These are phyloP conservation scores for Fusarium luffae DNA, from an alignment of 2,329 filamentous ascomycete genomes.

Conservation along the genomic window DNA sequence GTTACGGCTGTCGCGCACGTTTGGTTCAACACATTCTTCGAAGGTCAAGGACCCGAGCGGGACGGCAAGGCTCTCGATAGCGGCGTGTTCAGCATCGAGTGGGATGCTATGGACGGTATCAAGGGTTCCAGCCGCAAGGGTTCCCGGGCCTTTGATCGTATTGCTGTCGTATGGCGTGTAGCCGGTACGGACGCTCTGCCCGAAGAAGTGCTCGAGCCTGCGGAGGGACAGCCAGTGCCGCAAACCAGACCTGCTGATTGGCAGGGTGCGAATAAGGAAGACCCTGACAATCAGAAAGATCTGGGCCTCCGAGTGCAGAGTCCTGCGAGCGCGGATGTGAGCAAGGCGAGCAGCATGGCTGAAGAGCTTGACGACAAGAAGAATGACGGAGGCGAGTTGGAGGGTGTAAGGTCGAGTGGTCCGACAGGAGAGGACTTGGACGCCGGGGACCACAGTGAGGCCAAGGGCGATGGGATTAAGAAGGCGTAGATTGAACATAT, in stretches of 20 bases:
- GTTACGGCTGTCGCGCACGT: constrained; percentile 93
- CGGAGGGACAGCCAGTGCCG: constrained; percentile 73
- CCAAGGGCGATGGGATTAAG: not conserved
- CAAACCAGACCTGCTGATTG: constrained; percentile 80
- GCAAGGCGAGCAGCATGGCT: constrained; percentile 76
- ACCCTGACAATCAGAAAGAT: constrained; percentile 63
- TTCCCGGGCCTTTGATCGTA: constrained; percentile 79
- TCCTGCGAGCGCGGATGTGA: constrained; percentile 73
- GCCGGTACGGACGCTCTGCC: constrained; percentile 44
- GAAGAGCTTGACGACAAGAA: constrained; percentile 27
- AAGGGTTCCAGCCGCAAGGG: constrained; percentile 90
- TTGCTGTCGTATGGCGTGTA: constrained; percentile 86
- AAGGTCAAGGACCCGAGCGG: constrained; percentile 79
- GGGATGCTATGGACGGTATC: constrained; percentile 87
- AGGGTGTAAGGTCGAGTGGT: constrained; percentile 52
- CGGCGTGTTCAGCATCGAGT: constrained; percentile 69
- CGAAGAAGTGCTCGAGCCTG: constrained; percentile 68
- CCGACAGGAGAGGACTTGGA: constrained; percentile 51
- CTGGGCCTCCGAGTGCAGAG: constrained; percentile 75
- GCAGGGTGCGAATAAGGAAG: constrained; percentile 67
- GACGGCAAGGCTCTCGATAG: constrained; percentile 72
- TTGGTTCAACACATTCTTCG: constrained; percentile 97
- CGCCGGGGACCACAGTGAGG: constrained; percentile 20
- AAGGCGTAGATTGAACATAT: not conserved
- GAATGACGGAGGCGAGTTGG: constrained; percentile 41